Percentiles rank a stretch among this genome's conserved stretches.
Evolutionary conservation across 768 basidiomycete species (phyloP).

Genomic region (Hebeloma cylindrosporum): DNA sequence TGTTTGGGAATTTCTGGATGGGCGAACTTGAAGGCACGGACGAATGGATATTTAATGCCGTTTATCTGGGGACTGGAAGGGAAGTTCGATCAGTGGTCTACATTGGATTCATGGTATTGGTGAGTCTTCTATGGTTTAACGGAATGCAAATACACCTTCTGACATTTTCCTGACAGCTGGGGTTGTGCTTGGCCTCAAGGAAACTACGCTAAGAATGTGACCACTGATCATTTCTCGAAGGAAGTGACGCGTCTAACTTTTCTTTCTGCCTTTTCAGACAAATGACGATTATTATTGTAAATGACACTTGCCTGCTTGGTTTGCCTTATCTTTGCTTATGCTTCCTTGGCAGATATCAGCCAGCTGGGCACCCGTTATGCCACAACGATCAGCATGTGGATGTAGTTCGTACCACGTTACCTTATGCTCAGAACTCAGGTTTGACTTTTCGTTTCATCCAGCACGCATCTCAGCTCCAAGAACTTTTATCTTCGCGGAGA

Average conservation of each 20-base stretch:
- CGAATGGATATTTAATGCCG: constrained; percentile 49
- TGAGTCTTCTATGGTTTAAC: constrained; percentile 22
- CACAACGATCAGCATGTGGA: constrained; percentile 47
- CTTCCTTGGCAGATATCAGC: constrained; percentile 34
- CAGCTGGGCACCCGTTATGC: constrained; percentile 45
- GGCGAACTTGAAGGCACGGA: constrained; percentile 47
- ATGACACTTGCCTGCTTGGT: background rate
- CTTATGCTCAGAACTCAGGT: background rate
- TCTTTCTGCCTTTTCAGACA: constrained; percentile 26
- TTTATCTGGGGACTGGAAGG: constrained; percentile 55
- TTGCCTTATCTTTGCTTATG: background rate
- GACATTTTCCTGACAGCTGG: constrained; percentile 38
- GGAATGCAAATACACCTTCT: background rate
- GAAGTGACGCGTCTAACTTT: background rate
- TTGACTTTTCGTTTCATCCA: constrained; percentile 21
- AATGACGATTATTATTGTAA: constrained; percentile 51
- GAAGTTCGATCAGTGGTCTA: constrained; percentile 45
- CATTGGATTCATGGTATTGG: constrained; percentile 51
- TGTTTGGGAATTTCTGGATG: constrained; percentile 56
- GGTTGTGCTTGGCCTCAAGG: constrained; percentile 64
- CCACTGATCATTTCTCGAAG: constrained; percentile 12
- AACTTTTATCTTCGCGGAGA: constrained; percentile 67
- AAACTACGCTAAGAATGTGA: constrained; percentile 41
- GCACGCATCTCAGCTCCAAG: constrained; percentile 57
- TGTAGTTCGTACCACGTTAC: constrained; percentile 36